Base-by-base conservation (phyloP, 441 rosid genomes). In the Bocquillonia castaneifolia region DNA sequence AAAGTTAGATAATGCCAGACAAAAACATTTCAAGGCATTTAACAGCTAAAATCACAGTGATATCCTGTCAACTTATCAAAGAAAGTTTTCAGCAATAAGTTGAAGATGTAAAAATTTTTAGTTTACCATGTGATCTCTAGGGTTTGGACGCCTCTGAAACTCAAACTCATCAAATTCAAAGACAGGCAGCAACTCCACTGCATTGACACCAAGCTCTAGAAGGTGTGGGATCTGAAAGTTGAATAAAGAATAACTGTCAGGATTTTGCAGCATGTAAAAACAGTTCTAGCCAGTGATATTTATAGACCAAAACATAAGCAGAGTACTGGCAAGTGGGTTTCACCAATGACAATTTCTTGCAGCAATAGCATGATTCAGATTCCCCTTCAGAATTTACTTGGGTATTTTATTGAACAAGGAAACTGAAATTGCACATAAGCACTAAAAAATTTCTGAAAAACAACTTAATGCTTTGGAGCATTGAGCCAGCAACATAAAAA, bases 161-260 rank as follows among this genome's bases (percentile, higher is more conserved):
- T 94, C 99, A 64, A 91, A 82, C 77, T 94, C 99, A 61, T 94
- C 99, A 72, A 87, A 94, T 77, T 94, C 99, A 63, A 91, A 94
- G 64, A 94, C 84, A 6, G 97, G 97, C 59, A 91, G 82, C 80
- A 91, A 75, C 85, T 91, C 99, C 79, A 93, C 92, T 5, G 97
- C 96, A 83, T 87, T 94, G 74, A 91, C 79, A 68, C 96, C 96
- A 68, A 94, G 88, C 81, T 91, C 94, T 63, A 82, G 73, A 80
- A 94, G 92, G 78, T 93, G 92, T 58, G 97, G 97, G 57, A 93
- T 88, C 97, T 94, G 34, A 59, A 80, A 72, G 52, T 66, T 10
- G 36, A 69, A 67, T 68, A 57, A 36, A 75, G 64, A 74, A 75
- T 34, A 54, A 59, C 8, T 40, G 71, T 81, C 74, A 85, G 76